Conservation (phyloP, 495 filamentous ascomycete genomes). For the Pyrenula aspistea region DNA sequence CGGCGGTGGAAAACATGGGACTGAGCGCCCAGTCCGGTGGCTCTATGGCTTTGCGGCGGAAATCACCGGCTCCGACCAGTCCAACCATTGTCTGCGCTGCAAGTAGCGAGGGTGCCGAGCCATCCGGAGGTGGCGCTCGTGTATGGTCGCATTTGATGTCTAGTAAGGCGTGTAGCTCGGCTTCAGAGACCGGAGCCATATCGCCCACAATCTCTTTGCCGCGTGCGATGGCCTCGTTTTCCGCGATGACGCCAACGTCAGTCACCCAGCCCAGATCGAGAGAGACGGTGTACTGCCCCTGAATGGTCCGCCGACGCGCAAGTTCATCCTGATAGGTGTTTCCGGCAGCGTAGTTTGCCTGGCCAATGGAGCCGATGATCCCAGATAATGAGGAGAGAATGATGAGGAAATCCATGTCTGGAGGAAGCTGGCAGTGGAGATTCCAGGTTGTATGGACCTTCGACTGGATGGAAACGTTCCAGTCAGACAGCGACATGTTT, state of each 20-base stretch:
- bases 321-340: constrained; percentile 30
- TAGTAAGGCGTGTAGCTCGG: background rate
- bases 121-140: too few relatives aligned
- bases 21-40: too few relatives aligned
- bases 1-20: too few relatives aligned
- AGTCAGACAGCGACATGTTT: constrained; percentile 41
- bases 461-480: constrained; percentile 22
- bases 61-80: too few relatives aligned
- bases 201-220: background rate
- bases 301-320: constrained; percentile 15
- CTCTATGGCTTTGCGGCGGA: too few relatives aligned
- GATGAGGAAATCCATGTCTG: constrained; percentile 37
- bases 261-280: constrained; percentile 27
- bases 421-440: constrained; percentile 14
- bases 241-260: constrained; percentile 7
- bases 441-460: constrained; percentile 28
- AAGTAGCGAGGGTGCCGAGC: too few relatives aligned
- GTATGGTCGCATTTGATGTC: background rate
- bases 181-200: background rate
- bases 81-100: too few relatives aligned
- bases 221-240: constrained; percentile 10
- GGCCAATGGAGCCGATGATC: constrained; percentile 28
- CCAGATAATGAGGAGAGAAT: constrained; percentile 30
- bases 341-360: constrained; percentile 31
- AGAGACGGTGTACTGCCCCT: constrained; percentile 15